Percentiles rank a stretch among this genome's conserved stretches.
Conservation (phyloP, 306 rosid species). For the Sophora flavescens region DNA sequence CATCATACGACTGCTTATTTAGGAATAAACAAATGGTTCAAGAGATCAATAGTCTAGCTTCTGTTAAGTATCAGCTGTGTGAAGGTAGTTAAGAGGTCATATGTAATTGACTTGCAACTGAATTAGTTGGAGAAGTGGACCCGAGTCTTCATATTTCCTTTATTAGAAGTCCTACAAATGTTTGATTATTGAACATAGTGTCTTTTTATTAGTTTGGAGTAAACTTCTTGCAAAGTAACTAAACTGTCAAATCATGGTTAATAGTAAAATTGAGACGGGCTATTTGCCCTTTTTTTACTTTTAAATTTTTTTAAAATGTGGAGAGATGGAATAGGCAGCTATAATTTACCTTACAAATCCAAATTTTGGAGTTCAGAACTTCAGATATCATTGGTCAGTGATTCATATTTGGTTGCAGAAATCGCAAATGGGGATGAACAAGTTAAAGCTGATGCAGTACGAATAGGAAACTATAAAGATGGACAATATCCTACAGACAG, state of each 20-base stretch:
- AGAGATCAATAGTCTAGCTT: slow-evolving; percentile 34
- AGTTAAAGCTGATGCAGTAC: slow-evolving; percentile 89
- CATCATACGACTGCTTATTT: slow-evolving; percentile 16
- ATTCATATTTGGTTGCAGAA: slow-evolving; percentile 63
- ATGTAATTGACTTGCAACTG: slow-evolving; percentile 24
- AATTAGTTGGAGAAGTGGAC: slow-evolving; percentile 3
- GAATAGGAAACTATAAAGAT: slow-evolving; percentile 87
- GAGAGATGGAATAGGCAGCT: slow-evolving; percentile 23
- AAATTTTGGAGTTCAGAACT: slow-evolving; percentile 6
- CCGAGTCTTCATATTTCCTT: slow-evolving; percentile 31
- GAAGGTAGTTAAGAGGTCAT: slow-evolving; percentile 13
- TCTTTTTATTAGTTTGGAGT: slow-evolving; percentile 7
- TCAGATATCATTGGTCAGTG: slow-evolving; percentile 24
- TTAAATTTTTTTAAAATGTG: slow-evolving; percentile 6
- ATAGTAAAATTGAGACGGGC: slow-evolving; percentile 2
- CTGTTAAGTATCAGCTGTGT: not conserved
- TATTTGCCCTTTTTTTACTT: slow-evolving; percentile 13
- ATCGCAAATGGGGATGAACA: slow-evolving; percentile 89
- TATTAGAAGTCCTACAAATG: slow-evolving; percentile 37
- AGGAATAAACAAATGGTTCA: slow-evolving; percentile 12
- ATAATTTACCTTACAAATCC: slow-evolving; percentile 26
- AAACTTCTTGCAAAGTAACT: slow-evolving; percentile 35
- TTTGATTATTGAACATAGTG: slow-evolving; percentile 27
- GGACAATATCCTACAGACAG: slow-evolving; percentile 90
- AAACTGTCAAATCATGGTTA: slow-evolving; percentile 22